Base-by-base conservation (phyloP, 768 basidiomycete species). In the Lactarius hatsudake region DNA sequence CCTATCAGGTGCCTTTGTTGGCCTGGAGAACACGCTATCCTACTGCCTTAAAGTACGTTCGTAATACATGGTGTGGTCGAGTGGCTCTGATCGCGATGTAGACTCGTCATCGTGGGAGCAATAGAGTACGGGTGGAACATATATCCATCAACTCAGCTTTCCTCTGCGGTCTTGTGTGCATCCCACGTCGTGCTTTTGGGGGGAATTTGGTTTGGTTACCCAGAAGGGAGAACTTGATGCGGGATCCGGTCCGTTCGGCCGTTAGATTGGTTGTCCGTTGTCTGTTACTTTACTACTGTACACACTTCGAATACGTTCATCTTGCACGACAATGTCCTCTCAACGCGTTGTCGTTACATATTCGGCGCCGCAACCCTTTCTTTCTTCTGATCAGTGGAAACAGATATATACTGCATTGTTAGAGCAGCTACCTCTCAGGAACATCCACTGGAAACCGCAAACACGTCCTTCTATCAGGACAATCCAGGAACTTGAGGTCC, bases 61-160 rank as follows among this genome's bases (percentile, higher is more conserved):
- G 56, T 66, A 48, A 59, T 69, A 28, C 45, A n/a, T 36, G 34
- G 71, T 15, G 13, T 15, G 65, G 18, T 57, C 32, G 65, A 60
- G 20, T 59, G 32, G 53, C 42, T 68, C 54, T 56, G 59, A 55
- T 62, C 61, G 48, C 42, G 40, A 32, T 62, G 17, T 73, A 96
- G 94, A 72, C 71, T 93, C 26, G 71, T 74, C 2, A 71, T 95
- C 13, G 79, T 94, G 43, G 60, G 79, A 1, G 81, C 76, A 17
- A 86, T 94, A 59, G 93, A 96, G 75, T 94, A 88, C 73, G 86
- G 90, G 1, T 97, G 94, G 94, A 92, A 94, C 68, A 82, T 89
- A 0, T 95, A 87, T 73, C 95, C 95, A 2, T 91, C 93, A 0
- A 96, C 92, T 0, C 64, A 76, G 0, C 18, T 85, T 0, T 91